Percentiles rank a stretch among this genome's conserved stretches.
Conservation (phyloP, 2,329 filamentous ascomycete species). For the Chaetothyriales sp. region DNA sequence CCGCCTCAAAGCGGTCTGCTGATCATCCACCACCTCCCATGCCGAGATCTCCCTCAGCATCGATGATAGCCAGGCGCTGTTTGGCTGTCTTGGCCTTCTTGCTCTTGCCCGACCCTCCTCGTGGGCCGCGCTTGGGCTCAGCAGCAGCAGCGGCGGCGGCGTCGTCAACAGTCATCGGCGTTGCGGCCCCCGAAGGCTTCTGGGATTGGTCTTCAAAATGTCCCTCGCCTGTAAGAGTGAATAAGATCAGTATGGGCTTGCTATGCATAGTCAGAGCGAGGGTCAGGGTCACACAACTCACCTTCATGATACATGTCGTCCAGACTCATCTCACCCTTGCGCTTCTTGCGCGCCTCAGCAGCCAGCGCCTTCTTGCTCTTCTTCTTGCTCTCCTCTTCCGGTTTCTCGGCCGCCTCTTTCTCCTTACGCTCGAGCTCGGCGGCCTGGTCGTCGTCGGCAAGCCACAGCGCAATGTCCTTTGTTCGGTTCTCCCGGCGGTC, state of each 20-base stretch:
- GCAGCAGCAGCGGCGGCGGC: too few relatives aligned
- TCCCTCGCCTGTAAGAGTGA: slow-evolving; percentile 57
- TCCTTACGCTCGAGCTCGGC: slow-evolving; percentile 87
- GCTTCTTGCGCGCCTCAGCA: slow-evolving; percentile 35
- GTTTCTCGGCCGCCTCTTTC: slow-evolving; percentile 60
- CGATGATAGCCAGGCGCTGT: slow-evolving; percentile 31
- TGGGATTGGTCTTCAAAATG: slow-evolving; percentile 78
- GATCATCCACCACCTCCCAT: slow-evolving; percentile 12
- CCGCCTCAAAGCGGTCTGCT: neutral
- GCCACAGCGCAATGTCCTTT: slow-evolving; percentile 97
- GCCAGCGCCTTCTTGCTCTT: slow-evolving; percentile 43
- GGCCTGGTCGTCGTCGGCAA: slow-evolving; percentile 91
- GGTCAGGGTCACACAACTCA: slow-evolving; percentile 35
- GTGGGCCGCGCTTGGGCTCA: slow-evolving; percentile 46
- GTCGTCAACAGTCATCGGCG: slow-evolving; percentile 49
- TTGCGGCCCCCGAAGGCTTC: slow-evolving; percentile 73
- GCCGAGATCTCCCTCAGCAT: slow-evolving; percentile 28
- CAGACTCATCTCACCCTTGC: slow-evolving; percentile 49
- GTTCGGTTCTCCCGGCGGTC: slow-evolving; percentile 78
- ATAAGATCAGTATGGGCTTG: slow-evolving; percentile 11
- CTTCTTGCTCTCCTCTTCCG: slow-evolving; percentile 41
- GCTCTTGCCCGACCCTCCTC: slow-evolving; percentile 38
- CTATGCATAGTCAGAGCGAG: slow-evolving; percentile 7
- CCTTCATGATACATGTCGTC: slow-evolving; percentile 99
- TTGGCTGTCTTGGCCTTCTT: slow-evolving; percentile 48